These are phyloP conservation scores for Leonotis leonurus DNA, from an alignment of 257 asterid genomes.

Conservation along the genomic window DNA sequence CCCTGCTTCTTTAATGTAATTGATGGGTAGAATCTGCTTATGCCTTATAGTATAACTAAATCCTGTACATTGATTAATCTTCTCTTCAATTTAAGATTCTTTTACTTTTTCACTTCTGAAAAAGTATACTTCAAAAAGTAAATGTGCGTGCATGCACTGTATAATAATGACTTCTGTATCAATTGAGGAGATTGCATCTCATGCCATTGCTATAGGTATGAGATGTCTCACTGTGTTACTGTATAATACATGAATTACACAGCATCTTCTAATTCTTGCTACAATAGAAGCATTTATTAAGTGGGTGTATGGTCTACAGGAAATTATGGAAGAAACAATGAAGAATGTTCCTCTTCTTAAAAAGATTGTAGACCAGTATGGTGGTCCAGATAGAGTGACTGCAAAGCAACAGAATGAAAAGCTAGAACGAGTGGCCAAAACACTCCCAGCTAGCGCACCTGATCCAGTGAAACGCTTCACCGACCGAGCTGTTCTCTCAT, in stretches of 20 bases:
- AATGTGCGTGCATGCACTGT: background rate
- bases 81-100: background rate
- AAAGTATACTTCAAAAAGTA: background rate
- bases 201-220: background rate
- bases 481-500: conserved; percentile 68
- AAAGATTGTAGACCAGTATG: conserved; percentile 62
- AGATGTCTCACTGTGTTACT: background rate
- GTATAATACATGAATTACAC: too few relatives aligned
- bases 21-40: background rate
- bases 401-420: conserved; percentile 74
- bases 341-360: conserved; percentile 61
- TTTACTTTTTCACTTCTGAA: background rate
- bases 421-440: conserved; percentile 74
- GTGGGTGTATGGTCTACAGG: conserved; percentile 31
- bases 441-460: conserved; percentile 70
- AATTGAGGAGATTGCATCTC: conserved; percentile 2
- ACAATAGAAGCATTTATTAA: background rate
- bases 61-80: background rate
- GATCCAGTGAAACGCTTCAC: conserved; percentile 66
- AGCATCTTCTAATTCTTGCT: too few relatives aligned
- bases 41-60: background rate
- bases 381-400: conserved; percentile 85
- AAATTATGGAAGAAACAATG: conserved; percentile 66
- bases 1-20: background rate
- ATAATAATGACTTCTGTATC: background rate